Percentiles rank a stretch among this genome's conserved stretches.
These are phyloP conservation scores for Limonium bicolor DNA, from an alignment of 148 eudicot species.

Conservation along the genomic window DNA sequence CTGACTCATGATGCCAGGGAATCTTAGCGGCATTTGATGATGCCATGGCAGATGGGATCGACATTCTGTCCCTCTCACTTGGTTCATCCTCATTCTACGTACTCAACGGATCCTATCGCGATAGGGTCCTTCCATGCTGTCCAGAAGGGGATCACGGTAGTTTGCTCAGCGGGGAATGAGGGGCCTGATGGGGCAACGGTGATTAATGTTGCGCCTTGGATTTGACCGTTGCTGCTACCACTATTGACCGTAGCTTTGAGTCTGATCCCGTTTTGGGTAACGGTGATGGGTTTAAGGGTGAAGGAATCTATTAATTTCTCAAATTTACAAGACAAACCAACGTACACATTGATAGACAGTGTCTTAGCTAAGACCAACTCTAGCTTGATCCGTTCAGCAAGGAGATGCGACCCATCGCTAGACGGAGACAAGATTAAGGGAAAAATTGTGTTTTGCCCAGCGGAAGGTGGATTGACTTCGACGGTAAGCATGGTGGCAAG, in stretches of 20 bases:
- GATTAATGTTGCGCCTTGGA: conserved; percentile 5
- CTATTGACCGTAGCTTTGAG: conserved; percentile 3
- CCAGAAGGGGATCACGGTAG: conserved; percentile 2
- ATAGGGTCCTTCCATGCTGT: conserved; percentile 7
- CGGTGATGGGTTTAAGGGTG: conserved; percentile 26
- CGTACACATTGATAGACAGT: conserved; percentile 38
- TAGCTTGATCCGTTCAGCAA: no score
- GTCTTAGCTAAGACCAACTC: conserved; percentile 14
- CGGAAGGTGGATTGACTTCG: conserved; percentile 6
- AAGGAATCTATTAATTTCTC: conserved; percentile 44
- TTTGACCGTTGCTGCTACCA: conserved; percentile 3
- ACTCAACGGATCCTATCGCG: background rate
- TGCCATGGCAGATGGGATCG: conserved; percentile 1
- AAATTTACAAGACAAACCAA: conserved; percentile 12
- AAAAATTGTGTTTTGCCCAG: conserved; percentile 31
- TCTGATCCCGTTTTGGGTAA: background rate
- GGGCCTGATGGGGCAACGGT: conserved; percentile 3
- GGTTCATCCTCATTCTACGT: conserved; percentile 1
- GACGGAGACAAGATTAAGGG: conserved; percentile 31
- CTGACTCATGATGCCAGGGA: background rate
- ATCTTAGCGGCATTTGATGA: conserved; percentile 7
- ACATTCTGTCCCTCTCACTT: conserved; percentile 1
- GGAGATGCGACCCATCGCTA: no score
- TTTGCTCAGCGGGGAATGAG: conserved; percentile 4
- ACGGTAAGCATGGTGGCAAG: conserved; percentile 10